Base-by-base conservation (phyloP, 768 basidiomycete species). In the Tylopilus subfusipes region DNA sequence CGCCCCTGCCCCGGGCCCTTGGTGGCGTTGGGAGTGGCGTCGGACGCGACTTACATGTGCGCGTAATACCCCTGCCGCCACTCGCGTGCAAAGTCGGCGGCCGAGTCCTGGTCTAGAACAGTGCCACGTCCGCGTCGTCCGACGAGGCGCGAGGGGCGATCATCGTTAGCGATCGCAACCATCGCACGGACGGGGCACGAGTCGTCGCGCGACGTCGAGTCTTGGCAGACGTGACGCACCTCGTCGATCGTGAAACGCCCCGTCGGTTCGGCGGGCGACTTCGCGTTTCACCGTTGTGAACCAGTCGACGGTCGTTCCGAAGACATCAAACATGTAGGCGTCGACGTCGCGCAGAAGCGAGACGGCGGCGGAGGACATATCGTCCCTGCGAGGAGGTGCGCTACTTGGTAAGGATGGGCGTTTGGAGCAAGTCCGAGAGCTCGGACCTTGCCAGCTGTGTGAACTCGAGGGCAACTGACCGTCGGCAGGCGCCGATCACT, bases 61-160 rank as follows among this genome's bases (percentile, higher is more conserved):
- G 27, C 29, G 27, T 54, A 59, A 59, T 86, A 87, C 0, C 78
- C 79, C 2, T 60, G 63, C 47, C 85, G 73, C 84, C 85, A 87
- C 57, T 82, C 78, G 39, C 73, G 63, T 0, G 82, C 78, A 59
- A 87, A 84, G 14, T 68, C 73, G 30, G 14, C 29, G 4, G 67
- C 60, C n/a, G n/a, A n/a, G 12, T 65, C 57, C 29, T 58, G 59
- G 34, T 58, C 68, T 68, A 36, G 6, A 21, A 21, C 21, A 22
- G 42, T 3, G 34, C 16, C 10, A 14, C 22, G 40, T 24, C 11
- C 40, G n/a, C n/a, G n/a, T n/a, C n/a, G n/a, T n/a, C n/a, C n/a
- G 27, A 29, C 4, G 27, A 29, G 27, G 27, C 27, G 27, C 4
- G 4, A 29, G 27, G 9, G 4, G 9, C 5, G 27, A 29, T 29